A percentile compares a stretch with the other conserved stretches of the same genome.
phyloP scores from a whole-genome alignment of 2,329 filamentous ascomycete species.

The Exophiala dermatitidis region DNA sequence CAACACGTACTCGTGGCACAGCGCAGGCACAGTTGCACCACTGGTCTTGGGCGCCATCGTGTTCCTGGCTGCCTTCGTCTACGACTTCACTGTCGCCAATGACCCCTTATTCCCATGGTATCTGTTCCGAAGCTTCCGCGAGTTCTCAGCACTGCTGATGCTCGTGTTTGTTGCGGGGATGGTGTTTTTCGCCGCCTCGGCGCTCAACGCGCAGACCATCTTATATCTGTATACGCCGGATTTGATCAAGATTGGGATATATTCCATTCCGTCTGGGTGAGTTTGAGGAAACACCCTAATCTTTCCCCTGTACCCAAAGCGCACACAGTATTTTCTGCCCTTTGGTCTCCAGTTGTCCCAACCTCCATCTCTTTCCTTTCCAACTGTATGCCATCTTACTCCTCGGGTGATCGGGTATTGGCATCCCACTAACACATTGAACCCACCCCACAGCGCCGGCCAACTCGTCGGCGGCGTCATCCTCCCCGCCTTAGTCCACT shows the following conservation, averaged over 20 bases:
- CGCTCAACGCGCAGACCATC: conserved; percentile 17
- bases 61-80: conserved; percentile 34
- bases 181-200: conserved; percentile 21
- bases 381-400: too few species aligned
- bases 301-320: too few species aligned
- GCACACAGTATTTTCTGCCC: too few species aligned
- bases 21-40: conserved; percentile 35
- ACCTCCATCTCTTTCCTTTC: too few species aligned
- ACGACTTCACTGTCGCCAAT: conserved; percentile 35
- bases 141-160: conserved; percentile 19
- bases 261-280: conserved; percentile 21
- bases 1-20: conserved; percentile 34
- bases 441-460: conserved; percentile 7
- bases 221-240: conserved; percentile 16
- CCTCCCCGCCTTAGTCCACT: conserved; percentile 16
- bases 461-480: conserved; percentile 19
- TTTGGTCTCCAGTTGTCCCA: too few species aligned
- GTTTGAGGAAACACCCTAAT: background rate
- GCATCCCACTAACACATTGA: too few species aligned
- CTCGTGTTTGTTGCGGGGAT: conserved; percentile 19
- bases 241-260: conserved; percentile 20
- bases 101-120: conserved; percentile 41
- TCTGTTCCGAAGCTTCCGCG: conserved; percentile 27
- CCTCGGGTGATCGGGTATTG: too few species aligned
- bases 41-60: conserved; percentile 38